phyloP scores from a whole-genome alignment of 2,329 filamentous ascomycete genomes.

The Atkinsonella hypoxylon region DNA sequence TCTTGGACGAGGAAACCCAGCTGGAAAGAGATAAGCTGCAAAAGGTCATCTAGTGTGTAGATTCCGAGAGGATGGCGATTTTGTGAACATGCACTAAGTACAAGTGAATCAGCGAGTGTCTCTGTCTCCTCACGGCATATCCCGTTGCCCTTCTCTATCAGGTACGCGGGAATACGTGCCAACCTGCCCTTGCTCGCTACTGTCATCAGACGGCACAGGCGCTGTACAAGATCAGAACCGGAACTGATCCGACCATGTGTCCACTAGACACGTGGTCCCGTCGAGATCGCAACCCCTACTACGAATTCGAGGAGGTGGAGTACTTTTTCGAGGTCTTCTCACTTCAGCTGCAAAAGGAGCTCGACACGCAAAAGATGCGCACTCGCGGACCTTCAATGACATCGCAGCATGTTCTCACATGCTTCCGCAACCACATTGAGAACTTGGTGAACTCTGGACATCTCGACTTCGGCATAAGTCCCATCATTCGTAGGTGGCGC shows the following conservation, averaged over 20 bases:
- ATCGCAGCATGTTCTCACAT: slow-evolving; percentile 15
- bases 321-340: slow-evolving; percentile 18
- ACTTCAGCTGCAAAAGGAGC: slow-evolving; percentile 15
- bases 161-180: slow-evolving; percentile 13
- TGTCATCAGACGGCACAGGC: slow-evolving; percentile 11
- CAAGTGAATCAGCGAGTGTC: slow-evolving; percentile 12
- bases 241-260: background rate
- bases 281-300: background rate
- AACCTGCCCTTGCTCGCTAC: slow-evolving; percentile 14
- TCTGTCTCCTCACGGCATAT: slow-evolving; percentile 15
- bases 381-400: slow-evolving; percentile 8
- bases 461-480: slow-evolving; percentile 9
- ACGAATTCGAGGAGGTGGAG: slow-evolving; percentile 7
- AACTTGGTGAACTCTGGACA: slow-evolving; percentile 13
- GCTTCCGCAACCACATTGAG: slow-evolving; percentile 16
- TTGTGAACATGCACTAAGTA: background rate
- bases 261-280: background rate
- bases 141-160: slow-evolving; percentile 16
- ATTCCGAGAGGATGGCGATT: background rate
- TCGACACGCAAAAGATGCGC: slow-evolving; percentile 5
- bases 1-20: background rate
- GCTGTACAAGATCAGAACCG: slow-evolving; percentile 10
- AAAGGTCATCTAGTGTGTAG: background rate
- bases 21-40: background rate
- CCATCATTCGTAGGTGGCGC: slow-evolving; percentile 13